Base-by-base conservation (phyloP, 768 basidiomycete genomes). In the Dentipellis sp. region DNA sequence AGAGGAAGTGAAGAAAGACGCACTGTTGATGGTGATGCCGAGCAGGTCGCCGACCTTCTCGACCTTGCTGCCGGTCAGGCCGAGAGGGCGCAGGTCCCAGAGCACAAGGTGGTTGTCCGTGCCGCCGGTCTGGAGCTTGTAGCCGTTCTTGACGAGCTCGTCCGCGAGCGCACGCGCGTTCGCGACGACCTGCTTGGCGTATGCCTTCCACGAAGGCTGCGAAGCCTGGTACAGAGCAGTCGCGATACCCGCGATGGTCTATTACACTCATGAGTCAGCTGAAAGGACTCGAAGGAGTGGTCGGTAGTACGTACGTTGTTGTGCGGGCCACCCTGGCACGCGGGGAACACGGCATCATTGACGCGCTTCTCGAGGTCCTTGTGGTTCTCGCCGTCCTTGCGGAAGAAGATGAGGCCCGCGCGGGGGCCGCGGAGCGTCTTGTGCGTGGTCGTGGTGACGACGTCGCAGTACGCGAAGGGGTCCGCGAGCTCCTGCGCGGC, bases 261-360 rank as follows among this genome's bases (percentile, higher is more conserved):
- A 60, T 16, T 42, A 9, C 21, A 39, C 6, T 42, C 40, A 19
- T 29, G 3, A 2, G 23, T 55, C 42, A 47, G 37, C 19, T 11
- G 0, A 16, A 16, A 21, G 52, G 10, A n/a, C 46, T 10, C n/a
- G 21, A 39, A 17, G 16, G 22, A 22, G 19, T 52, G 29, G 22
- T 40, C 52, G n/a, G 56, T 39, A 34, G 22, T 21, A 70, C 83
- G 55, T 56, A 90, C 89, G 75, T 99, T 94, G 78, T 98, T 98
- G 78, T 98, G 97, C 46, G 95, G 97, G 50, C 95, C 97, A 72
- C 97, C 97, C 75, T 98, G 97, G 81, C 97, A 98, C 37, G 97
- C 95, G 56, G 97, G 97, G 85, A 99, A 99, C 61, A 99, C 95
- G 51, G 97, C 94, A 42, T 95, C 91, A 70, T 98, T 98, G 65